Base-by-base conservation (phyloP, 2,329 filamentous ascomycete species). In the Pseudogymnoascus sp. region DNA sequence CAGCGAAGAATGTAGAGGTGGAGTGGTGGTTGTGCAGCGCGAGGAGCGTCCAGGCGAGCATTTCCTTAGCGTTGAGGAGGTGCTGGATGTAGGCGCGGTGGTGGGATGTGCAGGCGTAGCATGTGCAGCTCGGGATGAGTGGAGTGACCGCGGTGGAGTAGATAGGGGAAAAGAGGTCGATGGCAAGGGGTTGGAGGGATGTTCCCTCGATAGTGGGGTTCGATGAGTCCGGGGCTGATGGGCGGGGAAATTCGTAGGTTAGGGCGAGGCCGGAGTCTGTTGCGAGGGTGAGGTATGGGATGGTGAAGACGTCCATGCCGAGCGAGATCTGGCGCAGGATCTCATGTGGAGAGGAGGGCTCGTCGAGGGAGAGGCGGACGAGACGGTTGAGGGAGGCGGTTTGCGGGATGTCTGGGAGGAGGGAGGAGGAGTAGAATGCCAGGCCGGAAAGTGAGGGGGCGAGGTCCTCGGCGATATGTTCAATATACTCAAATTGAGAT, bases 1-100 rank as follows among this genome's bases (percentile, higher is more conserved):
- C 82, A 0, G 78, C 74, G 73, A 97, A 96, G 77, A 97, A 96
- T 0, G 76, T 70, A 52, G 84, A 81, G 61, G 96, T 75, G 6
- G 89, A 76, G 64, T 86, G 81, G 72, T 95, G 87, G 73, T 99
- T 99, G 76, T 99, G 94, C 3, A 96, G 82, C 73, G 97, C 93
- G 6, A 99, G 80, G 6, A 99, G 80, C 0, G 88, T 90, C 94
- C 94, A 99, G 23, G 89, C 93, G 4, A 97, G 84, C 94, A 99
- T 97, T 75, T 99, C 94, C 71, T 92, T 95, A 0, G 94, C 92
- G 55, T 85, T 82, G 5, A 99, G 83, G 0, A 97, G 81, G 74
- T 99, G 94, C 67, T 92, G 88, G 36, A 99, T 72, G 74, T 90
- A 99, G 0, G 94, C 93, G 59, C 88, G 81, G 75, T 96, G 91